Conservation (phyloP, 23 red algal species). For the Gracilaria domingensis region DNA sequence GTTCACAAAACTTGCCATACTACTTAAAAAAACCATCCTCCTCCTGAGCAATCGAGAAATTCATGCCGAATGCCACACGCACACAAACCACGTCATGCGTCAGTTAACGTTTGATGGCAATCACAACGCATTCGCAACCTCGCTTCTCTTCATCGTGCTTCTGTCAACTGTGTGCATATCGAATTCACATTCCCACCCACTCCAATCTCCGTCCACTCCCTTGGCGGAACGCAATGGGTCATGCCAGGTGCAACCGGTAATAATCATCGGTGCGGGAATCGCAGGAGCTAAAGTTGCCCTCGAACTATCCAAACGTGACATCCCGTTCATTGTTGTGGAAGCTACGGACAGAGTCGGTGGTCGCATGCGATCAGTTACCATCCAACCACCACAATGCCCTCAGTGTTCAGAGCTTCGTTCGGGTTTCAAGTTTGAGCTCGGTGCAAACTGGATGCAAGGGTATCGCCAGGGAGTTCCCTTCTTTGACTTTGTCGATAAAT, state of each 20-base stretch:
- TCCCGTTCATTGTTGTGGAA: slow-evolving; percentile 47
- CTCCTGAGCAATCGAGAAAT: no score
- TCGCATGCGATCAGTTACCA: slow-evolving; percentile 6
- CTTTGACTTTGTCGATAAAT: slow-evolving; percentile 37
- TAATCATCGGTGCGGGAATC: slow-evolving; percentile 38
- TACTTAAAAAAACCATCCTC: no score
- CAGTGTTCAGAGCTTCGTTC: not conserved
- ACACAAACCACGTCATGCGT: no score
- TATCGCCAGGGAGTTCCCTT: slow-evolving; percentile 44
- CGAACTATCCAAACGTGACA: slow-evolving; percentile 27
- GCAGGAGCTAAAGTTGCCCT: slow-evolving; percentile 38
- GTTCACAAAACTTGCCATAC: no score
- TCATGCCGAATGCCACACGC: no score
- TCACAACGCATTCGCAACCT: no score
- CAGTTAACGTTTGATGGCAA: no score
- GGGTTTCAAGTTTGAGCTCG: slow-evolving; percentile 15
- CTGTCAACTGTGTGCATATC: no score
- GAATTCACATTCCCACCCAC: not conserved
- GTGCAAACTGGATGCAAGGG: slow-evolving; percentile 48
- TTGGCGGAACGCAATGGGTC: not conserved
- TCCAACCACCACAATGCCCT: not conserved
- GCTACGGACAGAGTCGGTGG: slow-evolving; percentile 47
- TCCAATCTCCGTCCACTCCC: not conserved
- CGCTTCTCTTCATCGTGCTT: no score
- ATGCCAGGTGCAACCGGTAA: slow-evolving; percentile 10